Evolutionary conservation across 768 basidiomycete species (phyloP), one percentile per base, ranked within the genome.

Genomic region (Tylopilus rubrobrunneus): DNA sequence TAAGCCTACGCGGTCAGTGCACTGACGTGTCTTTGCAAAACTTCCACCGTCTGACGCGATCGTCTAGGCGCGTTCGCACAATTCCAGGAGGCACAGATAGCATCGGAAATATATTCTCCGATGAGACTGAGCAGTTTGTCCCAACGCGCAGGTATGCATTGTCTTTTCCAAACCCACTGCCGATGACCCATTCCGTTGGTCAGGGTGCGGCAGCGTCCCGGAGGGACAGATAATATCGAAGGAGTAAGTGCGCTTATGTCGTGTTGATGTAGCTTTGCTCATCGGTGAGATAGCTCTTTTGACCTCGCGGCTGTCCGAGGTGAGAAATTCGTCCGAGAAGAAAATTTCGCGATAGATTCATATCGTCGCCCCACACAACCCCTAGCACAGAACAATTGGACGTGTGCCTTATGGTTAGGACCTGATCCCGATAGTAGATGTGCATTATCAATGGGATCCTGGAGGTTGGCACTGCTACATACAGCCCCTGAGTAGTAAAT

Each of bases 131-230:
- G 25, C 74, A 76, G 52, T 89, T 86, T 66, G 81, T 83, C 60
- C 87, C 87, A 5, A 86, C 86, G 17, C 83, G 87, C 61, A 78
- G 82, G 87, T 84, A 68, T 23, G 73, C 28, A 39, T 39, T 34
- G 10, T 29, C 45, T 48, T 55, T 8, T 19, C 17, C 10, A 21
- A 1, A 21, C 31, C 12, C 44, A 5, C 37, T 5, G 4, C 23
- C 6, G 7, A 9, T 49, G 34, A 53, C 7, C 51, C 29, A 41
- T 37, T 1, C 29, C 19, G 15, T 43, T 33, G 36, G 8, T 41
- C 47, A 88, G 86, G 53, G 86, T 88, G 31, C 76, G 85, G 55
- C 76, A 88, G 67, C 78, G 76, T 42, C 86, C 86, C 31, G 86
- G 86, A 60, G 86, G 86, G 25, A 65, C 76, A 46, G 86, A 88